phyloP scores from a whole-genome alignment of 1,284 basidiomycete species.

The Laetiporus sulphureus region DNA sequence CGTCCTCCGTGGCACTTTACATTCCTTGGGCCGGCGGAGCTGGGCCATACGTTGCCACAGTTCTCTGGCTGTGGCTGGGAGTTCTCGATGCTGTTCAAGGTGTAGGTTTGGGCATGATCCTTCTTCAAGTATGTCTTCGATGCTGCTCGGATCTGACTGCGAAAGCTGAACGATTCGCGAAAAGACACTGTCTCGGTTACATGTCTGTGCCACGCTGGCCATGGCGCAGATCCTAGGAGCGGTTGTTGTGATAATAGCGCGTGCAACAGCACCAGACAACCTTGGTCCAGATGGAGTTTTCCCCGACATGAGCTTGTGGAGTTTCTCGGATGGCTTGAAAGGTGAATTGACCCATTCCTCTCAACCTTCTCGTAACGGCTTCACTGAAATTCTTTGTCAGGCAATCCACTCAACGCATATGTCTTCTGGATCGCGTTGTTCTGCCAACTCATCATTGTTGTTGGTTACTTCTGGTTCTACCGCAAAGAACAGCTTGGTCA shows the following conservation, averaged over 20 bases:
- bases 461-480: constrained; percentile 94
- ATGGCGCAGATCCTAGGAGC: constrained; percentile 82
- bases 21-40: constrained; percentile 84
- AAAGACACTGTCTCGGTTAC: constrained; percentile 81
- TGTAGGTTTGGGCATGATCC: constrained; percentile 90
- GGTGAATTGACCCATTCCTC: constrained; percentile 27
- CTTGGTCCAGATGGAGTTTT: constrained; percentile 85
- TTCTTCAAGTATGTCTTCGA: constrained; percentile 63
- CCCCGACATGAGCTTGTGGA: constrained; percentile 88
- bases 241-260: constrained; percentile 79
- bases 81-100: constrained; percentile 90
- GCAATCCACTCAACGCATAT: constrained; percentile 72
- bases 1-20: constrained; percentile 81
- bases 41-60: constrained; percentile 83
- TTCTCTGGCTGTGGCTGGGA: constrained; percentile 90
- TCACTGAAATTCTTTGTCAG: no score
- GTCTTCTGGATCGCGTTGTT: constrained; percentile 85
- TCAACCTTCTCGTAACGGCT: no score
- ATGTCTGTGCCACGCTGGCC: constrained; percentile 87
- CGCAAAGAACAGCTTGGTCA: constrained; percentile 77
- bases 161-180: constrained; percentile 2
- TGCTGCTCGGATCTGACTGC: constrained; percentile 2
- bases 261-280: constrained; percentile 78
- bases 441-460: constrained; percentile 77
- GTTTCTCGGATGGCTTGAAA: constrained; percentile 61